These are phyloP conservation scores for Xylaria curta DNA, from an alignment of 495 filamentous ascomycete genomes.

Conservation along the genomic window DNA sequence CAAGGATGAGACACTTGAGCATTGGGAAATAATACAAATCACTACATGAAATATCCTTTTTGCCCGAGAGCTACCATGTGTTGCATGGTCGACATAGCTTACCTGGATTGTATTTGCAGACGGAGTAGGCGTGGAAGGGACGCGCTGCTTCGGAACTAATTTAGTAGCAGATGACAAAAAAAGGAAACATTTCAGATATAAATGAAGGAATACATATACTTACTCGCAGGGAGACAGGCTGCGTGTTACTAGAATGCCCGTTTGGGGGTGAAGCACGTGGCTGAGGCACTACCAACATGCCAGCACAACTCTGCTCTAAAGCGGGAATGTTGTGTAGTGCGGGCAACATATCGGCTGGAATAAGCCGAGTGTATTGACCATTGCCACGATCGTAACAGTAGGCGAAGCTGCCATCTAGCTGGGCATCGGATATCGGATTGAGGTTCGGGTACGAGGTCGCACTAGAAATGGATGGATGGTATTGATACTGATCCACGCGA, in stretches of 20 bases:
- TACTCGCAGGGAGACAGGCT: conserved; percentile 39
- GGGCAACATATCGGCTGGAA: conserved; percentile 71
- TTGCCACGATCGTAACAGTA: conserved; percentile 66
- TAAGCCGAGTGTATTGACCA: conserved; percentile 64
- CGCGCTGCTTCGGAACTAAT: conserved; percentile 20
- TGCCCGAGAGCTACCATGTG: conserved; percentile 15
- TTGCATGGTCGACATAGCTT: conserved; percentile 25
- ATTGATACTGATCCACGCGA: conserved; percentile 30
- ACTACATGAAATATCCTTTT: conserved; percentile 6
- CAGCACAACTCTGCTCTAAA: conserved; percentile 34
- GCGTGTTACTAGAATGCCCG: conserved; percentile 44
- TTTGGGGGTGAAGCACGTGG: conserved; percentile 43
- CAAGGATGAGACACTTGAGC: not conserved
- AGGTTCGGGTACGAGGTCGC: conserved; percentile 19
- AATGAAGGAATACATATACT: conserved; percentile 22
- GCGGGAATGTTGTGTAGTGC: conserved; percentile 44
- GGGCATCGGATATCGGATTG: conserved; percentile 22
- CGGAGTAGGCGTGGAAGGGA: conserved; percentile 29
- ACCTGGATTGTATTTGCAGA: conserved; percentile 47
- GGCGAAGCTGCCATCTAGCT: conserved; percentile 35
- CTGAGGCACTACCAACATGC: conserved; percentile 51
- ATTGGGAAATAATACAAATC: conserved; percentile 9
- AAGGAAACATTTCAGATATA: conserved; percentile 10
- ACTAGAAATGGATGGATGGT: not conserved
- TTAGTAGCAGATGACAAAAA: conserved; percentile 9